These are phyloP conservation scores for Leccinum aurantiacum DNA, from an alignment of 768 basidiomycete genomes.

Conservation along the genomic window DNA sequence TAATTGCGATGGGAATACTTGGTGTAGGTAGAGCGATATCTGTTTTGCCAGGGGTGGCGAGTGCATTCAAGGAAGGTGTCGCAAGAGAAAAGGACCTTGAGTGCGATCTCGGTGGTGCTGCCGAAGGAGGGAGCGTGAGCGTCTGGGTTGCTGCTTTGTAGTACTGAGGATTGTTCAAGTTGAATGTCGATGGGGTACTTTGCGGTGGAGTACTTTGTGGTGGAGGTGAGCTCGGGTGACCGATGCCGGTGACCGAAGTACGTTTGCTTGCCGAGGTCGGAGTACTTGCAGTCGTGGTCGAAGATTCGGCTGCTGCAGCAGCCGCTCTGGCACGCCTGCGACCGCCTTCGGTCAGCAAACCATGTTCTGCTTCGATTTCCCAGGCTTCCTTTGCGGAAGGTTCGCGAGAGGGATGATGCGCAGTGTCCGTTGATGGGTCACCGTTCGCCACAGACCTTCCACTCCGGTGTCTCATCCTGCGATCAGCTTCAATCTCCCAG, in stretches of 20 bases:
- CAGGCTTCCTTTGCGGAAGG: slow-evolving; percentile 64
- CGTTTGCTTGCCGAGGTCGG: slow-evolving; percentile 18
- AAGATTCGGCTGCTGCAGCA: slow-evolving; percentile 35
- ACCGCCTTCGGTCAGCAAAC: slow-evolving; percentile 72
- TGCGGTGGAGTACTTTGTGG: slow-evolving; percentile 21
- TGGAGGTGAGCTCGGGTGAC: slow-evolving; percentile 29
- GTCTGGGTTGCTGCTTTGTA: slow-evolving; percentile 56
- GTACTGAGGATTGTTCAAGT: slow-evolving; percentile 55
- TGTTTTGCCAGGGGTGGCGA: slow-evolving; percentile 17
- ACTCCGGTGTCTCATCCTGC: slow-evolving; percentile 43
- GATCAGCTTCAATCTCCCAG: slow-evolving; percentile 80
- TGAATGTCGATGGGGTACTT: slow-evolving; percentile 27
- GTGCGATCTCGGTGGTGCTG: slow-evolving; percentile 52
- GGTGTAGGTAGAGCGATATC: slow-evolving; percentile 63
- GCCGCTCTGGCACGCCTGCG: slow-evolving; percentile 59
- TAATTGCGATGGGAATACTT: slow-evolving; percentile 64
- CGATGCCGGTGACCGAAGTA: slow-evolving; percentile 18
- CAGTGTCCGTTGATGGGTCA: neutral
- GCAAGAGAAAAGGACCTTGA: slow-evolving; percentile 61
- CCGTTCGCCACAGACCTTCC: slow-evolving; percentile 32
- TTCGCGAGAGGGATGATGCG: slow-evolving; percentile 6
- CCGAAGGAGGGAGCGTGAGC: slow-evolving; percentile 63
- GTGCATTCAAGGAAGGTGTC: slow-evolving; percentile 21
- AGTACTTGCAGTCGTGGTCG: slow-evolving; percentile 14
- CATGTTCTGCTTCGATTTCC: slow-evolving; percentile 79